Base-by-base conservation (phyloP, 352 stramenopile genomes). In the Phytophthora lateralis region DNA sequence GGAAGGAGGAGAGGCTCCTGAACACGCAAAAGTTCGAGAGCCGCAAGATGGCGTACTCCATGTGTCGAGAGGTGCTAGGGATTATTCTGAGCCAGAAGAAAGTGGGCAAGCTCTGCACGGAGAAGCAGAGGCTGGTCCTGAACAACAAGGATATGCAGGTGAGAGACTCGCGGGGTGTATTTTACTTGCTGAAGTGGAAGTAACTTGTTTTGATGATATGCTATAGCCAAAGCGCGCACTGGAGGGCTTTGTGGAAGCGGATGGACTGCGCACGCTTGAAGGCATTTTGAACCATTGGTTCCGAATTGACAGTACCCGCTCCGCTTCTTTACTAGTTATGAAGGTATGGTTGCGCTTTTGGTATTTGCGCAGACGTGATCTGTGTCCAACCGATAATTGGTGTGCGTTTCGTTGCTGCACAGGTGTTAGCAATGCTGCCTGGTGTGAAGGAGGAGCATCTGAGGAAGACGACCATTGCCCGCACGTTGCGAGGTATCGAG, bases 81-180 rank as follows among this genome's bases (percentile, higher is more conserved):
- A 75, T 81, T 12, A 78, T 91, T 35, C 14, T 91, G 27, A 76
- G 58, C 8, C 82, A 91, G 52, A 76, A 78, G 45, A 73, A 66
- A 15, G 67, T 82, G 43, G 73, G 74, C 38, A 74, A 74, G 46
- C 47, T 69, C 37, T 70, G 69, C 21, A 75, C 75, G 1, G 79
- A 89, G 43, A 85, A 88, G 63, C 82, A 89, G 44, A 63, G 76
- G 14, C 54, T 70, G 4, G 57, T 85, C 5, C 51, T 91, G n/a
- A 72, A 70, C 50, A 91, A 91, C 58, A 77, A 85, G 42, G 81
- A 89, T 41, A 57, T 90, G 21, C 74, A 85, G 65, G 76, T 83
- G 37, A 30, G 39, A 11, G 21, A 27, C 24, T 4, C 14, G 17
- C 3, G 17, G 18, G 5, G 18, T 12, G 17, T 39, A 8, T 17